A percentile compares a stretch with the other conserved stretches of the same genome.
Evolutionary conservation across 371 early-diverging fungal species (phyloP).

Genomic region (Apophysomyces elegans): DNA sequence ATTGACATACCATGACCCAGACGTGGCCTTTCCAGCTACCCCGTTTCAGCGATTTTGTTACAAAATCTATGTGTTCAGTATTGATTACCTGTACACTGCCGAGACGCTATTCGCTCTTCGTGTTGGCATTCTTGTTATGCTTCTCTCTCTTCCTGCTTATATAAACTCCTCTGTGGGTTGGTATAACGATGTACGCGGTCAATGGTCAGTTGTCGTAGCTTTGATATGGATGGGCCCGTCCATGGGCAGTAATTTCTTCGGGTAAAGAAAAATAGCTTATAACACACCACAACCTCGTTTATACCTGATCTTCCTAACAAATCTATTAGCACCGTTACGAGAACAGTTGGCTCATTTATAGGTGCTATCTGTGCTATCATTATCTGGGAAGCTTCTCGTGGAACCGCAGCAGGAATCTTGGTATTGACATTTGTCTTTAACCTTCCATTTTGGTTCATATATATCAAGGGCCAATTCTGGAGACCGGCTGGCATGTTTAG

Average conservation of each 20-base stretch:
- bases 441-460: slow-evolving; percentile 48
- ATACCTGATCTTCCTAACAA: background rate
- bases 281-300: background rate
- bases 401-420: slow-evolving; percentile 31
- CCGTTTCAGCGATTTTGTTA: slow-evolving; percentile 36
- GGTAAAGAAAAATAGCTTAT: slow-evolving; percentile 25
- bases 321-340: slow-evolving; percentile 37
- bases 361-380: slow-evolving; percentile 41
- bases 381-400: slow-evolving; percentile 48
- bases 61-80: slow-evolving; percentile 26
- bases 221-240: slow-evolving; percentile 58
- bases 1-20: slow-evolving; percentile 49
- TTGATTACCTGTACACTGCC: slow-evolving; percentile 34
- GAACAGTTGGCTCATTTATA: slow-evolving; percentile 46
- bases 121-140: slow-evolving; percentile 37
- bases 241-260: slow-evolving; percentile 52
- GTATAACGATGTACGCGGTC: slow-evolving; percentile 43
- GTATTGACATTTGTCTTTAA: slow-evolving; percentile 40
- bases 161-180: slow-evolving; percentile 35
- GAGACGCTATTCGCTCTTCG: slow-evolving; percentile 45
- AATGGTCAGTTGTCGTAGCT: slow-evolving; percentile 53
- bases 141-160: slow-evolving; percentile 42
- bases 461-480: slow-evolving; percentile 51
- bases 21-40: slow-evolving; percentile 44
- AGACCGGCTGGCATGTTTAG: slow-evolving; percentile 47